These are phyloP conservation scores for Pichia cactophila DNA, from an alignment of 1,139 yeast species.

Conservation along the genomic window DNA sequence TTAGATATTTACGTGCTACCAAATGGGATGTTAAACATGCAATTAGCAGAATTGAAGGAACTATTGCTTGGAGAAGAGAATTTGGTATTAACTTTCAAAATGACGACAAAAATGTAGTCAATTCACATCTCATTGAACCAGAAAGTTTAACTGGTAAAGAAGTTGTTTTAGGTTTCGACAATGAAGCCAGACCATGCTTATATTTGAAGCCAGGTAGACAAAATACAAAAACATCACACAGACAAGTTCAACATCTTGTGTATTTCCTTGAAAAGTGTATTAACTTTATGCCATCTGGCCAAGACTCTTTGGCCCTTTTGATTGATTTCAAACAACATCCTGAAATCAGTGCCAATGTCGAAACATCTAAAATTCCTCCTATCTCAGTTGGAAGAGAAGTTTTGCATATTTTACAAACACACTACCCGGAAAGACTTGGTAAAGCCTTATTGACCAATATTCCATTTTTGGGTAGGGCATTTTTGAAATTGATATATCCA, in stretches of 20 bases:
- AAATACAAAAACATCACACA: slow-evolving; percentile 76
- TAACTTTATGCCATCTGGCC: slow-evolving; percentile 93
- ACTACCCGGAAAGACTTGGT: slow-evolving; percentile 93
- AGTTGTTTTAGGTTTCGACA: slow-evolving; percentile 81
- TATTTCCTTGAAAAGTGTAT: slow-evolving; percentile 86
- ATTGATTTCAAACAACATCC: slow-evolving; percentile 78
- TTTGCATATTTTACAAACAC: slow-evolving; percentile 81
- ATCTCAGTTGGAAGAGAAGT: slow-evolving; percentile 75
- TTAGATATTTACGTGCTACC: slow-evolving; percentile 83
- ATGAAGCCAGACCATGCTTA: slow-evolving; percentile 81
- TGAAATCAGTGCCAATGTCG: slow-evolving; percentile 39
- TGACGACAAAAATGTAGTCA: slow-evolving; percentile 31
- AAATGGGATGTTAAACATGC: slow-evolving; percentile 77
- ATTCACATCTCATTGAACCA: slow-evolving; percentile 53
- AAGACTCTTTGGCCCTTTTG: slow-evolving; percentile 79
- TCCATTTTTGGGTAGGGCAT: slow-evolving; percentile 89
- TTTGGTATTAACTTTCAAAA: slow-evolving; percentile 53
- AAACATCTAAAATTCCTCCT: slow-evolving; percentile 70
- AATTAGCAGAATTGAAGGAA: slow-evolving; percentile 62
- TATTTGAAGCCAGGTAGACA: slow-evolving; percentile 89
- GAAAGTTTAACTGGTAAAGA: slow-evolving; percentile 89
- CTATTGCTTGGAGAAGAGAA: slow-evolving; percentile 86
- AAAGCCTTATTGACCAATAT: slow-evolving; percentile 84
- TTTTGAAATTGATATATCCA: slow-evolving; percentile 82
- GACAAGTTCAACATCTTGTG: slow-evolving; percentile 89